These are phyloP conservation scores for Boeremia exigua DNA, from an alignment of 2,329 filamentous ascomycete species.

Conservation along the genomic window DNA sequence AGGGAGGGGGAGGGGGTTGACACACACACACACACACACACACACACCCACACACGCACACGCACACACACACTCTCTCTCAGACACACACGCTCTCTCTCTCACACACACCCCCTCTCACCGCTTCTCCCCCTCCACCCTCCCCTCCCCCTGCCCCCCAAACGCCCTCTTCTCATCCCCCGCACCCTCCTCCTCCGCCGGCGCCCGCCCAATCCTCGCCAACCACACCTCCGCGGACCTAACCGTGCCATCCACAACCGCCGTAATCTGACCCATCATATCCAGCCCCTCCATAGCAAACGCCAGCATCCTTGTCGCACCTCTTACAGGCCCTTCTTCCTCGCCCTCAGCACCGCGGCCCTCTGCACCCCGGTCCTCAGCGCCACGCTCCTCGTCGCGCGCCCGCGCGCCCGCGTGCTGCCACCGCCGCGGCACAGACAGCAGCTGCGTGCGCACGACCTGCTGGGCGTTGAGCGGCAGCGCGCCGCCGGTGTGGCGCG, in stretches of 20 bases:
- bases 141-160: neutral
- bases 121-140: slow-evolving; percentile 2
- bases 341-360: neutral
- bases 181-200: slow-evolving; percentile 3
- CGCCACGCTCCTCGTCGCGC: slow-evolving; percentile 17
- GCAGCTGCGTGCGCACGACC: slow-evolving; percentile 82
- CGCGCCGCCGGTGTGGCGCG: slow-evolving; percentile 87
- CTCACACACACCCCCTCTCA: no score
- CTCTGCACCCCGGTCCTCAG: neutral
- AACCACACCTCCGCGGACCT: slow-evolving; percentile 92
- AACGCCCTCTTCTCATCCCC: slow-evolving; percentile 1
- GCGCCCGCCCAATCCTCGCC: slow-evolving; percentile 67
- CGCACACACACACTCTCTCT: no score
- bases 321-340: slow-evolving; percentile 52
- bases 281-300: slow-evolving; percentile 90
- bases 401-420: slow-evolving; percentile 65
- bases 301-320: slow-evolving; percentile 78
- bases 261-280: slow-evolving; percentile 91
- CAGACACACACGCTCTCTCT: no score
- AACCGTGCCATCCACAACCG: slow-evolving; percentile 87
- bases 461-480: slow-evolving; percentile 86
- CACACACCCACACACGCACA: no score
- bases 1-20: no score
- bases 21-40: no score
- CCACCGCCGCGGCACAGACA: slow-evolving; percentile 84